These are phyloP conservation scores for Coemansia sp. DNA, from an alignment of 192 early-diverging fungal genomes.

Conservation along the genomic window DNA sequence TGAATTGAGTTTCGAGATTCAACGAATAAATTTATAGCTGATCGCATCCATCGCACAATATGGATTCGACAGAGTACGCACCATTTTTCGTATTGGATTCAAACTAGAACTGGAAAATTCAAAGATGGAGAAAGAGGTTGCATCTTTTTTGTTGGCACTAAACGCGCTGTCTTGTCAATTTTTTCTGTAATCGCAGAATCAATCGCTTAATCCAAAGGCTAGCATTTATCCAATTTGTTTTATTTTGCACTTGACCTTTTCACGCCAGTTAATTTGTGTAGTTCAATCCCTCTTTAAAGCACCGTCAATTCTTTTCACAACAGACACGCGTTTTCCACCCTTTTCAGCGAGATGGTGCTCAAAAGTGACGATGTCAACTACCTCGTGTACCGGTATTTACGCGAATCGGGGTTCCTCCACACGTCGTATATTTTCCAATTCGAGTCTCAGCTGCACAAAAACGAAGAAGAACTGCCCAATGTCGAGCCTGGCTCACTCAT, in stretches of 20 bases:
- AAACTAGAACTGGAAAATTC: background rate
- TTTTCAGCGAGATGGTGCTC: conserved; percentile 59
- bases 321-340: background rate
- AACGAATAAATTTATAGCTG: background rate
- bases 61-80: background rate
- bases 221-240: too few relatives aligned
- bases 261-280: too few relatives aligned
- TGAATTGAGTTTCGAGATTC: background rate
- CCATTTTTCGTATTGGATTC: conserved; percentile 4
- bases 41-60: background rate
- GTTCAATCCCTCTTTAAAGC: background rate
- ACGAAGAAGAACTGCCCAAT: conserved; percentile 59
- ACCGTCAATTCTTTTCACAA: too few relatives aligned
- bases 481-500: conserved; percentile 80
- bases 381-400: conserved; percentile 81
- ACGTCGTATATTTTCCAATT: conserved; percentile 81
- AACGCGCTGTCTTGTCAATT: background rate
- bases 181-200: background rate
- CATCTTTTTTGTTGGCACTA: background rate
- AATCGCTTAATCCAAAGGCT: background rate
- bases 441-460: conserved; percentile 76
- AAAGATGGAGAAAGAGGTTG: conserved; percentile 3
- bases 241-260: too few relatives aligned
- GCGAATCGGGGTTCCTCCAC: conserved; percentile 88
- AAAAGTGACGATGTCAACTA: conserved; percentile 88